These are phyloP conservation scores for Cystobasidium slooffiae DNA, from an alignment of 1,284 basidiomycete genomes.

Conservation along the genomic window DNA sequence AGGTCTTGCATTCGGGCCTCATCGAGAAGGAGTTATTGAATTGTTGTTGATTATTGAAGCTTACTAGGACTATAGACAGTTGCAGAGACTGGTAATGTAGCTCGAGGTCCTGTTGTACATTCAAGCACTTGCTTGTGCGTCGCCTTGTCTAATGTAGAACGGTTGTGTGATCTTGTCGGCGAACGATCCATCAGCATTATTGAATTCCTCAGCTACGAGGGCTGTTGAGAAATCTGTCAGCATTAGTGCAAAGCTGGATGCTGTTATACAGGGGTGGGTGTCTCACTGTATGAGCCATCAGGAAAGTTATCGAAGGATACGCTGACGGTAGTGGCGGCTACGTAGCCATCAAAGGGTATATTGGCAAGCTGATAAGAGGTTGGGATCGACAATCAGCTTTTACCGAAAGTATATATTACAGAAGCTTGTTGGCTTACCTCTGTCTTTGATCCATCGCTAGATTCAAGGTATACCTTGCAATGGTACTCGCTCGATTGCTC, in stretches of 20 bases:
- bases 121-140: not conserved
- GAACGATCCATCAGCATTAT: slow-evolving; percentile 7
- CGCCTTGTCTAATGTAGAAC: slow-evolving; percentile 12
- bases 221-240: not conserved
- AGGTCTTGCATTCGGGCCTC: too few species aligned
- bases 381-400: not conserved
- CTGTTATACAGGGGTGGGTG: not conserved
- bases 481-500: slow-evolving; percentile 31
- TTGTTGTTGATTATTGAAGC: too few species aligned
- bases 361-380: not conserved
- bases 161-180: slow-evolving; percentile 12
- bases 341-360: slow-evolving; percentile 35
- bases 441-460: not conserved
- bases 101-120: not conserved
- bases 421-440: not conserved
- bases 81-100: too few species aligned
- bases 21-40: too few species aligned
- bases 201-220: slow-evolving; percentile 21
- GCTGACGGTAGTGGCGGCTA: slow-evolving; percentile 1
- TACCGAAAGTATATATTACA: not conserved
- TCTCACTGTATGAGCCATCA: slow-evolving; percentile 31
- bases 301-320: slow-evolving; percentile 6
- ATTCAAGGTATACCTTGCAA: slow-evolving; percentile 15
- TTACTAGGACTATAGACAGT: too few species aligned
- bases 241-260: too few species aligned